Percentiles rank a stretch among this genome's conserved stretches.
These are phyloP conservation scores for Asterochloris erici DNA, from an alignment of 139 green algal species.

Conservation along the genomic window DNA sequence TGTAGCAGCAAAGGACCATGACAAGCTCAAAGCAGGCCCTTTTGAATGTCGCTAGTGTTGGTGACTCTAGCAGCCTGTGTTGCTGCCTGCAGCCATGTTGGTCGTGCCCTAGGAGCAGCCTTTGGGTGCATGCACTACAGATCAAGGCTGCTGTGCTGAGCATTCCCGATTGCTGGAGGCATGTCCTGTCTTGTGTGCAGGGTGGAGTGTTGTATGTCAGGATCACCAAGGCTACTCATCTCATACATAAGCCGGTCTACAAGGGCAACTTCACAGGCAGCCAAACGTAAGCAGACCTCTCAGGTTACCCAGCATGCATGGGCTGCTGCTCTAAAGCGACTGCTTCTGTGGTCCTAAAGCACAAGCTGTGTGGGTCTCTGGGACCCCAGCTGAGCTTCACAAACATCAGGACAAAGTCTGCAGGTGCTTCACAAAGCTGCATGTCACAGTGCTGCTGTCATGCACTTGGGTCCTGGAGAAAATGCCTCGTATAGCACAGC, in stretches of 20 bases:
- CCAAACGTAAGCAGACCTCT: background rate
- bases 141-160: background rate
- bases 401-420: too few species aligned
- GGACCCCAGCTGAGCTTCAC: too few species aligned
- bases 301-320: background rate
- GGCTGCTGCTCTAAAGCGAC: too few species aligned
- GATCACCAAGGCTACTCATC: background rate
- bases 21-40: too few species aligned
- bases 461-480: background rate
- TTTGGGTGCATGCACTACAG: background rate
- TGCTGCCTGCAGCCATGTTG: background rate
- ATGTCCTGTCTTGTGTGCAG: constrained; percentile 2
- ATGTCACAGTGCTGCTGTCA: background rate
- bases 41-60: too few species aligned
- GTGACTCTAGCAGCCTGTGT: background rate
- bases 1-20: too few species aligned
- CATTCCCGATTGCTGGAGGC: background rate
- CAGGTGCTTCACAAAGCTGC: background rate
- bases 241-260: constrained; percentile 17
- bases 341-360: too few species aligned
- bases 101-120: background rate
- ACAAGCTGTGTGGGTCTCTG: too few species aligned
- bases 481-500: background rate
- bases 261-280: background rate
- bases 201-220: constrained; percentile 26